Base-by-base conservation (phyloP, 768 basidiomycete genomes). In the Rhizopogon vesiculosus region DNA sequence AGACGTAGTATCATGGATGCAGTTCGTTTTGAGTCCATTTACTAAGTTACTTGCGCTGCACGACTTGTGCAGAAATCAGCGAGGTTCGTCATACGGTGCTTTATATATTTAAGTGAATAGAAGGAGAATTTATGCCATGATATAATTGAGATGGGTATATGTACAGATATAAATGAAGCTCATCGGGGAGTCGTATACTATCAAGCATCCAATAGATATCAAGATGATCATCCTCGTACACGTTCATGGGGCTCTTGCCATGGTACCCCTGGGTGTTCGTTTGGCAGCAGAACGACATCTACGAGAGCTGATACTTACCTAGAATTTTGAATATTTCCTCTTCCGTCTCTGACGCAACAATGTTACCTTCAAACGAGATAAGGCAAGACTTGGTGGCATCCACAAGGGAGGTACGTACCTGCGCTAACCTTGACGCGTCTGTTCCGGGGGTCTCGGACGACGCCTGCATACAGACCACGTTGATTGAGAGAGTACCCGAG, bases 401-500 rank as follows among this genome's bases (percentile, higher is more conserved):
- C 28, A 43, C 15, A 13, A 16, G n/a, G 49, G 45, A 18, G 19
- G n/a, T 38, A 62, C 74, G 35, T 52, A 85, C 90, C 90, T 55
- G 73, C 65, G 61, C 78, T 81, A 12, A 83, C 65, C 64, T 90
- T 87, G 56, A 86, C 76, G 41, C 76, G 73, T 40, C 80, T 71
- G 61, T 89, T 78, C 31, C 76, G 76, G 15, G 83, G 83, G 66
- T 91, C 86, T 10, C 93, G 81, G 15, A 90, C 68, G 33, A 94
- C 86, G 0, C 82, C 87, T 6, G 72, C 76, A 62, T 78, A 94
- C 5, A 98, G 70, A 0, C 93, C 94, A 45, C 83, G 80, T 67
- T 98, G 94, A 62, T 98, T 97, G 45, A 98, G 77, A 12, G 88
- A 89, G 69, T 85, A 93, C 0, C 92, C 91, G 66, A 87, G 78